Conservation (phyloP, 257 asterid genomes). For the Ligustrum vulgare region DNA sequence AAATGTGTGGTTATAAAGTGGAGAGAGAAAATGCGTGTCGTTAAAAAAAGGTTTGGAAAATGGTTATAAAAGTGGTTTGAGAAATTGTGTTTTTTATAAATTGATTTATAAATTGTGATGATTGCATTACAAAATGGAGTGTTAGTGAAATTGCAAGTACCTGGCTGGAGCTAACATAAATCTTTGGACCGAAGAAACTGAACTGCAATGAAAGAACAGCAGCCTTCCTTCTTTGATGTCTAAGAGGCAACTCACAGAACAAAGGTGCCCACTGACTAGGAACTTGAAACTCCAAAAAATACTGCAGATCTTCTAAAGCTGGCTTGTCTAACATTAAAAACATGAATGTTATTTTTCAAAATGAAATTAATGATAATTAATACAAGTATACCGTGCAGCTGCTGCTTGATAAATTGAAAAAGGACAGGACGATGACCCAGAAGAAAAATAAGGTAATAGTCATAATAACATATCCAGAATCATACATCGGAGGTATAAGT, state of each 20-base stretch:
- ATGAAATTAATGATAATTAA: conserved; percentile 3
- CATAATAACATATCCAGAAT: conserved; percentile 19
- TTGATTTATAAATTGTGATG: too few species aligned
- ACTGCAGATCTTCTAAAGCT: conserved; percentile 77
- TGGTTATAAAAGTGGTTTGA: too few species aligned
- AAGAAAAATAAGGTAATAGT: conserved; percentile 14
- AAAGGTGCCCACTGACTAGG: conserved; percentile 96
- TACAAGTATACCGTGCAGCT: conserved; percentile 1
- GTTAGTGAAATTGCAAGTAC: conserved; percentile 34
- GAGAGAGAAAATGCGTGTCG: too few species aligned
- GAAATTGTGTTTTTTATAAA: too few species aligned
- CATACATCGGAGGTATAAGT: conserved; percentile 87
- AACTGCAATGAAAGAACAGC: conserved; percentile 77
- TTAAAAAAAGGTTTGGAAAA: too few species aligned
- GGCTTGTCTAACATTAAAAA: conserved; percentile 68
- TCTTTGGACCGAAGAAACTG: conserved; percentile 73
- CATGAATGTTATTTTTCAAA: not conserved
- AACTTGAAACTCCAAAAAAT: conserved; percentile 95
- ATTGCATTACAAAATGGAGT: too few species aligned
- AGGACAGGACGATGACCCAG: not conserved
- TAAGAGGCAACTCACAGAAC: conserved; percentile 87
- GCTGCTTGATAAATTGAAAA: conserved; percentile 6
- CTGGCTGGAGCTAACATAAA: conserved; percentile 77
- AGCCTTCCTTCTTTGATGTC: conserved; percentile 82
- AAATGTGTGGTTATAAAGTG: too few species aligned